Percentiles rank a stretch among this genome's conserved stretches.
phyloP scores from a whole-genome alignment of 805 yeast species.

The Hanseniaspora vineae region DNA sequence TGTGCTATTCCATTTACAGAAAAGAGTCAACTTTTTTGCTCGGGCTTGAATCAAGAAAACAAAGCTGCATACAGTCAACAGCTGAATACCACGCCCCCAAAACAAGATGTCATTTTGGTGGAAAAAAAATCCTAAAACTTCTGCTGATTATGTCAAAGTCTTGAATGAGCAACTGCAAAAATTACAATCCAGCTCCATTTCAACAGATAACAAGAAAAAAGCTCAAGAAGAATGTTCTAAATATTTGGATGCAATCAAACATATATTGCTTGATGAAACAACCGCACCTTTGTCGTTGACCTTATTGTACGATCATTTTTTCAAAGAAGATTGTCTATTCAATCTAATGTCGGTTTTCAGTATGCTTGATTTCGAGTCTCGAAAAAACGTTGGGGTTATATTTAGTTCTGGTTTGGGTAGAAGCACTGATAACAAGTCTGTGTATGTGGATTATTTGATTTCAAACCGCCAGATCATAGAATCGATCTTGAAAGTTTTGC shows the following conservation, averaged over 20 bases:
- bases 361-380: slow-evolving; percentile 76
- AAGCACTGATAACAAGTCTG: slow-evolving; percentile 61
- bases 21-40: too few relatives aligned
- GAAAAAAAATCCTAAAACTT: slow-evolving; percentile 82
- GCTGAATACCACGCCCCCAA: background rate
- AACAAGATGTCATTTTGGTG: slow-evolving; percentile 73
- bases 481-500: slow-evolving; percentile 58
- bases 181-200: slow-evolving; percentile 30
- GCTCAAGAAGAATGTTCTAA: slow-evolving; percentile 65
- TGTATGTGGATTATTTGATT: slow-evolving; percentile 76
- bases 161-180: slow-evolving; percentile 62
- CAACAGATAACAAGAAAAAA: slow-evolving; percentile 26
- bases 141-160: slow-evolving; percentile 67
- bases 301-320: slow-evolving; percentile 1
- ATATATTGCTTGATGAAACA: slow-evolving; percentile 50
- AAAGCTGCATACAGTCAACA: too few relatives aligned
- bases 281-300: slow-evolving; percentile 24
- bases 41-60: too few relatives aligned
- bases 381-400: slow-evolving; percentile 67
- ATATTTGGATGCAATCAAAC: slow-evolving; percentile 48
- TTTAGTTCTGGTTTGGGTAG: slow-evolving; percentile 70
- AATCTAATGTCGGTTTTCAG: slow-evolving; percentile 44
- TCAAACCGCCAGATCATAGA: slow-evolving; percentile 53
- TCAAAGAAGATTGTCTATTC: slow-evolving; percentile 49
- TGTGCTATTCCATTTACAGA: too few relatives aligned